These are phyloP conservation scores for Fusarium coffeatum DNA, from an alignment of 2,329 filamentous ascomycete species.

Conservation along the genomic window DNA sequence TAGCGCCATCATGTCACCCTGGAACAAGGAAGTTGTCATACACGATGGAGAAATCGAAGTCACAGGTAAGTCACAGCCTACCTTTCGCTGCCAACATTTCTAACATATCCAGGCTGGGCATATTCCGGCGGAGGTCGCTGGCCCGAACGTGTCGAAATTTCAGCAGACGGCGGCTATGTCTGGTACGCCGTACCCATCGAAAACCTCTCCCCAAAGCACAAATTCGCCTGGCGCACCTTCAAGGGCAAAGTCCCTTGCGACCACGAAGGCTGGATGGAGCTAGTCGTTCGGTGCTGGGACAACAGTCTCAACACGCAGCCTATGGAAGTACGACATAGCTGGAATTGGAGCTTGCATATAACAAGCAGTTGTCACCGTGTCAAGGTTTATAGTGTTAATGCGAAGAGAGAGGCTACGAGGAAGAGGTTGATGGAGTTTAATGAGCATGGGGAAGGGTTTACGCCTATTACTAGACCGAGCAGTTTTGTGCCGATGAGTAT, in stretches of 20 bases:
- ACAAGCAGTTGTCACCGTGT: conserved; percentile 71
- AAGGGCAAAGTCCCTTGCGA: conserved; percentile 70
- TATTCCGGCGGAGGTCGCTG: conserved; percentile 69
- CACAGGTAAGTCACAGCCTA: not conserved
- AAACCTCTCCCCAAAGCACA: conserved; percentile 71
- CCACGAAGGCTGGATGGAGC: conserved; percentile 70
- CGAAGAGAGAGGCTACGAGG: conserved; percentile 59
- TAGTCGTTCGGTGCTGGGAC: conserved; percentile 70
- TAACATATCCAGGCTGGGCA: conserved; percentile 64
- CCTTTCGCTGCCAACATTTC: rapidly evolving
- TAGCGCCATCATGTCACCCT: conserved; percentile 73
- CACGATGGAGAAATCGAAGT: conserved; percentile 67
- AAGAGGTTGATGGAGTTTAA: conserved; percentile 64
- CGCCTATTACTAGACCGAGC: conserved; percentile 60
- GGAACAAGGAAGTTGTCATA: conserved; percentile 68
- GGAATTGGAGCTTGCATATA: conserved; percentile 75
- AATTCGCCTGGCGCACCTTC: conserved; percentile 74
- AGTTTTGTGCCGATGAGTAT: conserved; percentile 2
- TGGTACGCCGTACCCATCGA: conserved; percentile 73
- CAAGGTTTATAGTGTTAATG: conserved; percentile 72
- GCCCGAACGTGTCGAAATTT: conserved; percentile 72
- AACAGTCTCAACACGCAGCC: conserved; percentile 72
- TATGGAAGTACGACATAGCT: conserved; percentile 63
- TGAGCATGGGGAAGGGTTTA: conserved; percentile 57
- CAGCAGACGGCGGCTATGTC: conserved; percentile 68